Evolutionary conservation across 23 red algal genomes (phyloP), one percentile per base, ranked within the genome.

Genomic region (Cyanidium caldarium): DNA sequence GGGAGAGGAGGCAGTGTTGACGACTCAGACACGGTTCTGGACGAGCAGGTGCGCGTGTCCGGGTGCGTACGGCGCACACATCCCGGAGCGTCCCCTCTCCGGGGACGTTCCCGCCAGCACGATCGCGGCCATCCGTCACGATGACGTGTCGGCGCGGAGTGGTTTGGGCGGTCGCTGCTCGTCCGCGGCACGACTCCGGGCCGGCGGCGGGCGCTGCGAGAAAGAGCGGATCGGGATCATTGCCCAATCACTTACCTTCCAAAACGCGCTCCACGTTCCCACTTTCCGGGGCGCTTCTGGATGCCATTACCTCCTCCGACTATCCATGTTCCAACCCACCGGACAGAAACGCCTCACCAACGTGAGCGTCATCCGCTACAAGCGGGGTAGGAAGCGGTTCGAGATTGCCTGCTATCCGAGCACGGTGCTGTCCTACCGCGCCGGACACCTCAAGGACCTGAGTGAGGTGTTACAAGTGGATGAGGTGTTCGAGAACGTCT

Each of bases 331-430:
- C 23, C 92, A 98, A 41, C 92, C 92, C 14, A 78, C 85, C 15
- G 69, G 80, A 0, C 92, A 98, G 46, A 84, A 87, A 21, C 82
- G 92, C 16, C 77, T 98, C 2, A 98, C 92, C 29, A 98, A 98
- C 73, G 84, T 98, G 26, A 79, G 77, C 25, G 79, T 87, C 0
- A 83, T 98, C 14, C 75, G 92, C 17, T 39, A 85, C 31, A 87
- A 88, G 69, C 57, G 67, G 20, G 67, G 67, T 33, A 83, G 92
- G 39, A 88, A 98, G 77, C 92, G 92, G 31, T 98, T 98, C 76
- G 92, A 98, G 72, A 36, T 98, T 16, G 92, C 92, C 16, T 88
- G 84, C 82, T 98, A 98, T 30, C 82, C 80, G 73, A 98, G 88
- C 78, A 98, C 77, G 67, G 92, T 98, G 12, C 51, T 98, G 25